A percentile compares a stretch with the other conserved stretches of the same genome.
Conservation (phyloP, 305 asterid species). For the Fraxinus albicans region DNA sequence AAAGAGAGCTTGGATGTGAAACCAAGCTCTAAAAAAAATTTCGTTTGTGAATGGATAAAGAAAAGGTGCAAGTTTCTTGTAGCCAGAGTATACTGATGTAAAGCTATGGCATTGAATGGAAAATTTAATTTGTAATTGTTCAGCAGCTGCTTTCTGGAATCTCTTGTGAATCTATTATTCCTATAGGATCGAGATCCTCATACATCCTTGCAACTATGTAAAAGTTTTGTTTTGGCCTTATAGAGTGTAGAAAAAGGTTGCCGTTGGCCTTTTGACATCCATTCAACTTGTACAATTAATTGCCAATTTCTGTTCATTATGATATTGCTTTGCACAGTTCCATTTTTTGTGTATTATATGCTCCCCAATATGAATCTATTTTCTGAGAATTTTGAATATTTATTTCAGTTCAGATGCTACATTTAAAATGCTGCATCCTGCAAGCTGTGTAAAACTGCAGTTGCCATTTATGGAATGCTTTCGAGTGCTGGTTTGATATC, state of each 20-base stretch:
- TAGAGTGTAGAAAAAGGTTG: slow-evolving; percentile 19
- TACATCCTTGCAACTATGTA: neutral
- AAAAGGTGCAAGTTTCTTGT: slow-evolving; percentile 14
- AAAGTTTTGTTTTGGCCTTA: slow-evolving; percentile 15
- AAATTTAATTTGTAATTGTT: slow-evolving; percentile 44
- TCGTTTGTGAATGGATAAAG: slow-evolving; percentile 34
- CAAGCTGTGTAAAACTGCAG: neutral
- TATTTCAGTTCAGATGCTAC: neutral
- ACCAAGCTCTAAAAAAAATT: slow-evolving; percentile 22
- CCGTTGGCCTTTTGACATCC: neutral
- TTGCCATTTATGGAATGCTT: neutral
- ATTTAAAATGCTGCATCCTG: neutral
- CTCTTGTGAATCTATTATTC: slow-evolving; percentile 22
- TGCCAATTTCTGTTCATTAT: slow-evolving; percentile 10
- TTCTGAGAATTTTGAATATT: neutral
- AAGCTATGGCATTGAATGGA: slow-evolving; percentile 20
- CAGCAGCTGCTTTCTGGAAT: slow-evolving; percentile 32
- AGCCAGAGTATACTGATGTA: neutral
- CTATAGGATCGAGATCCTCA: slow-evolving; percentile 16
- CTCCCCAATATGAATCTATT: neutral
- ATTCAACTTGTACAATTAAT: neutral
- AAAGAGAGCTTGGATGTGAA: neutral
- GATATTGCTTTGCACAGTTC: neutral
- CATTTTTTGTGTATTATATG: neutral
- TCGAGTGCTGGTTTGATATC: neutral